Conservation (phyloP, 2,329 filamentous ascomycete species). For the Capronia coronata region DNA sequence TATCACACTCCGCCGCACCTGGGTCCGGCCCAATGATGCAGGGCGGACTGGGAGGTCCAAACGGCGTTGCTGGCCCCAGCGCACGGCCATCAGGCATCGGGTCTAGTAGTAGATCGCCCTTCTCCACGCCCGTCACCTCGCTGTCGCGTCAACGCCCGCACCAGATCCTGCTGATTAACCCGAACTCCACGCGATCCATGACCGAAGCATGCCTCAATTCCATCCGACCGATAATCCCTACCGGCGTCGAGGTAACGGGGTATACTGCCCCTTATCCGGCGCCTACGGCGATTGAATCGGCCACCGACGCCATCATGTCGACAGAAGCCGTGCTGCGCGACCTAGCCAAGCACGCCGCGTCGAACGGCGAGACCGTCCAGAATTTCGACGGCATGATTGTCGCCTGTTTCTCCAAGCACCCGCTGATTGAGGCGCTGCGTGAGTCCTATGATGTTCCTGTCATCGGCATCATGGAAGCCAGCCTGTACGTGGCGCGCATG, state of each 20-base stretch:
- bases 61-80: constrained; percentile 8
- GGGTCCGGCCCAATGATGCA: constrained; percentile 8
- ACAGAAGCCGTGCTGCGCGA: constrained; percentile 45
- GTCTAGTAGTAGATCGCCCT: constrained; percentile 25
- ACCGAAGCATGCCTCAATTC: constrained; percentile 44
- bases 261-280: constrained; percentile 47
- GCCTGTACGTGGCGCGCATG: constrained; percentile 45
- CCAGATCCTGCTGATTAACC: constrained; percentile 44
- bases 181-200: constrained; percentile 45
- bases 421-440: constrained; percentile 42
- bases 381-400: constrained; percentile 46
- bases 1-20: constrained; percentile 14
- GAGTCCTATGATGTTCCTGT: constrained; percentile 43
- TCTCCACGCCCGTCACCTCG: constrained; percentile 24
- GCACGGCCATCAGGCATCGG: constrained; percentile 9
- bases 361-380: constrained; percentile 30
- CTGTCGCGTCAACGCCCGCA: constrained; percentile 23
- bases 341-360: constrained; percentile 38
- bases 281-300: constrained; percentile 48
- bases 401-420: constrained; percentile 46
- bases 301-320: constrained; percentile 46
- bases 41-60: neutral
- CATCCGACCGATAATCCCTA: constrained; percentile 40
- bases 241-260: constrained; percentile 43
- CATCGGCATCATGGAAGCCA: constrained; percentile 49